phyloP scores from a whole-genome alignment of 371 early-diverging fungal species.

The Coemansia sp. region DNA sequence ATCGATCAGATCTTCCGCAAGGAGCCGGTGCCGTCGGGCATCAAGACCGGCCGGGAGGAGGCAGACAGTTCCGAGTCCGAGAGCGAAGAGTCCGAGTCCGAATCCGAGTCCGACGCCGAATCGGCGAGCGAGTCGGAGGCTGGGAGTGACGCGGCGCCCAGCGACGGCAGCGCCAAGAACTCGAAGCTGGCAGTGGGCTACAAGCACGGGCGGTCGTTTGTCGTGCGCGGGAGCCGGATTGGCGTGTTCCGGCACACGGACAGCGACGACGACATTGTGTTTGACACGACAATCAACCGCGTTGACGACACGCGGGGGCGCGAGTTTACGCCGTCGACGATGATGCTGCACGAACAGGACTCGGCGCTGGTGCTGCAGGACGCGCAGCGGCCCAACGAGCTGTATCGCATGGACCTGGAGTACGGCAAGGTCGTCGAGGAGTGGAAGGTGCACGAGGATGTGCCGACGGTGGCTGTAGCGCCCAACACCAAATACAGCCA shows the following conservation, averaged over 20 bases:
- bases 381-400: slow-evolving; percentile 60
- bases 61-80: slow-evolving; percentile 17
- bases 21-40: slow-evolving; percentile 8
- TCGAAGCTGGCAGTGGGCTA: slow-evolving; percentile 73
- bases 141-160: slow-evolving; percentile 27
- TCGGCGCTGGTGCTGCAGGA: slow-evolving; percentile 71
- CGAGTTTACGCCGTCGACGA: slow-evolving; percentile 58
- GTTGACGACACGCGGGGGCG: slow-evolving; percentile 54
- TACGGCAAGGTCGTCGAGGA: slow-evolving; percentile 89
- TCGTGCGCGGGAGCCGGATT: slow-evolving; percentile 80
- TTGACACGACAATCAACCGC: slow-evolving; percentile 66
- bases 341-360: slow-evolving; percentile 81
- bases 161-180: slow-evolving; percentile 51
- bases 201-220: slow-evolving; percentile 76
- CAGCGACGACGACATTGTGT: slow-evolving; percentile 61
- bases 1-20: slow-evolving; percentile 24
- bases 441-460: slow-evolving; percentile 72
- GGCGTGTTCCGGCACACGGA: slow-evolving; percentile 79
- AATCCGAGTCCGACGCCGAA: slow-evolving; percentile 16
- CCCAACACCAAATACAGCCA: slow-evolving; percentile 80
- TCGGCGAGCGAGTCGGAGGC: slow-evolving; percentile 29
- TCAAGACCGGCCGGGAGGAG: slow-evolving; percentile 17
- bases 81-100: slow-evolving; percentile 25
- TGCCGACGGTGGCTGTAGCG: slow-evolving; percentile 66
- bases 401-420: slow-evolving; percentile 90